These are phyloP conservation scores for Fusarium poae DNA, from an alignment of 2,329 filamentous ascomycete species.

Conservation along the genomic window DNA sequence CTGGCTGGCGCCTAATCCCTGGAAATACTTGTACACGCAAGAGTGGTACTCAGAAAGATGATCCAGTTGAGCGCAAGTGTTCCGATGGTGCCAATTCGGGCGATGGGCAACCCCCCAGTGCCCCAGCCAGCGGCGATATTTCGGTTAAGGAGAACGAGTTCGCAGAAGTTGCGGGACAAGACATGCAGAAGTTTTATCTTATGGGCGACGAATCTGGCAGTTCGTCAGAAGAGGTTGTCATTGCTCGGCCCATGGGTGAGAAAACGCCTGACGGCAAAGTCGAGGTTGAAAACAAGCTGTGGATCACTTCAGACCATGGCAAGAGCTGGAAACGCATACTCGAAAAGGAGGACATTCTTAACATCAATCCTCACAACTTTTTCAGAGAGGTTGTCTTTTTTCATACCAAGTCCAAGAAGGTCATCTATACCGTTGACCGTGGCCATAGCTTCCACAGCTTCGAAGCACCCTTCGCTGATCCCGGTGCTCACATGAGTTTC, in stretches of 20 bases:
- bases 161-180: conserved; percentile 63
- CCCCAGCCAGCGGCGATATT: conserved; percentile 76
- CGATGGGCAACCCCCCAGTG: conserved; percentile 55
- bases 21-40: conserved; percentile 78
- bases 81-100: conserved; percentile 65
- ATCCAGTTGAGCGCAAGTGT: conserved; percentile 81
- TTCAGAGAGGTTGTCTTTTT: conserved; percentile 91
- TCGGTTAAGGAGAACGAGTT: conserved; percentile 72
- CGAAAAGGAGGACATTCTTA: conserved; percentile 75
- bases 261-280: conserved; percentile 48
- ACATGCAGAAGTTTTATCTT: conserved; percentile 77
- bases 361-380: conserved; percentile 82
- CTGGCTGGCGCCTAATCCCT: conserved; percentile 92
- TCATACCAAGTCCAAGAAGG: conserved; percentile 72
- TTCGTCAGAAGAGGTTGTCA: conserved; percentile 78
- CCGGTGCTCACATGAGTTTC: conserved; percentile 72
- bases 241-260: conserved; percentile 63
- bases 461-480: conserved; percentile 70
- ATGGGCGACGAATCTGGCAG: conserved; percentile 77
- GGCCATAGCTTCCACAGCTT: conserved; percentile 81
- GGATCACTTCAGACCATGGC: conserved; percentile 85
- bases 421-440: conserved; percentile 86
- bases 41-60: conserved; percentile 74
- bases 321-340: conserved; percentile 83
- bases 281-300: conserved; percentile 69